Conservation (phyloP, 495 filamentous ascomycete species). For the Penicillium simplicissimum region DNA sequence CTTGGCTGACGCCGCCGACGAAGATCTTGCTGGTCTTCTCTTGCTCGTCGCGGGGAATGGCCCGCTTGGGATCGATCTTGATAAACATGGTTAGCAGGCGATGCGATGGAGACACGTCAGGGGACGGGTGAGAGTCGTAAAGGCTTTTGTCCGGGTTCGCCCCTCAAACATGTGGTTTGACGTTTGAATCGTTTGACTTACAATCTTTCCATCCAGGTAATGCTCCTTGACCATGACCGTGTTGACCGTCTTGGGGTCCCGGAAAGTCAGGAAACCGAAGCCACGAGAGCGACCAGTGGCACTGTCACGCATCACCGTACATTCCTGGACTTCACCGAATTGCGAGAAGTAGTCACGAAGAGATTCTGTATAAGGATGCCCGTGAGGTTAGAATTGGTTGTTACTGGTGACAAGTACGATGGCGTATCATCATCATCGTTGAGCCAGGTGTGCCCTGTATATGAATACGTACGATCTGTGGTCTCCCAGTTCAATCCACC, state of each 20-base stretch:
- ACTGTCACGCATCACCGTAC: constrained; percentile 97
- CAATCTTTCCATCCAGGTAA: constrained; percentile 96
- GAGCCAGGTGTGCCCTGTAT: not conserved
- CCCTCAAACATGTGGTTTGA: too few species aligned
- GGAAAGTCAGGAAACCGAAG: constrained; percentile 97
- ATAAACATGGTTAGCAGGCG: not conserved
- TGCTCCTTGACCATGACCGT: constrained; percentile 99
- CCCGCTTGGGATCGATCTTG: constrained; percentile 93
- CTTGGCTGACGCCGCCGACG: constrained; percentile 95
- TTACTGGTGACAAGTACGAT: not conserved
- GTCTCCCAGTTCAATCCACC: constrained; percentile 99
- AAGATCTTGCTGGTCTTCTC: constrained; percentile 98
- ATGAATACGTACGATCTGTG: constrained; percentile 75
- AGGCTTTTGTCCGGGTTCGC: too few species aligned
- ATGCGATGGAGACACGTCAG: too few species aligned
- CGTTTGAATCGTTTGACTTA: constrained; percentile 48
- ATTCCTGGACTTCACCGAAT: constrained; percentile 95
- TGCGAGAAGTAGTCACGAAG: constrained; percentile 98
- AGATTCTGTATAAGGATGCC: constrained; percentile 63
- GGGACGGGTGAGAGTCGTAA: too few species aligned
- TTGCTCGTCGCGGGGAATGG: constrained; percentile 96
- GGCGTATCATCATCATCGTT: not conserved
- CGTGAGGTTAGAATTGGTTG: not conserved
- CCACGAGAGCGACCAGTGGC: constrained; percentile 90
- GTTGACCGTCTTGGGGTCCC: constrained; percentile 94